Base-by-base conservation (phyloP, 495 filamentous ascomycete genomes). In the Astrothelium subdiscretum region DNA sequence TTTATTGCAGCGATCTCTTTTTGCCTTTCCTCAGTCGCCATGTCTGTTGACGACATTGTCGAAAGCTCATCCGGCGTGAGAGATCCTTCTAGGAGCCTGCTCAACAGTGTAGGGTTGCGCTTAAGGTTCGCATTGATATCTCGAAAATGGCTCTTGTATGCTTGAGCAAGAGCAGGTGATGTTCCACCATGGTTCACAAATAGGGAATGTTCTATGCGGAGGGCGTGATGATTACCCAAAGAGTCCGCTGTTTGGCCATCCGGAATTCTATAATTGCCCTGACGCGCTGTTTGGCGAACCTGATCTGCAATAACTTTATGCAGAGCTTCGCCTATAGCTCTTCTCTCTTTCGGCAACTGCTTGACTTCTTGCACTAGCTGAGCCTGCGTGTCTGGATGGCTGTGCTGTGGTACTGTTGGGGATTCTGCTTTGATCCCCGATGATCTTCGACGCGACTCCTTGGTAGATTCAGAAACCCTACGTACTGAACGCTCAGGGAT, bases 21-120 rank as follows among this genome's bases (percentile, higher is more conserved):
- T 74, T 96, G 89, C 66, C 89, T 79, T 69, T 97, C 91, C 72
- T 95, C 88, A 63, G 88, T 92, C 8, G 90, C 90, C 81, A 98
- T 90, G 62, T 96, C 89, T 69, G 91, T 87, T 1, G 87, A 79
- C 11, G 83, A 83, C 92, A 98, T 97, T 61, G 81, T 81, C 42
- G 89, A 87, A 38, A 98, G 80, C 44, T 83, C 83, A 24, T 86
- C 79, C 0, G 91, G 80, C 3, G 85, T 83, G 61, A 97, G 77
- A 59, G 76, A 80, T 59, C 84, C 83, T 63, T 79, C 81, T 31
- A 97, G 80, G 42, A 98, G 76, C 57, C 88, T 85, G 73, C 87
- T 81, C 63, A 85, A 82, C 60, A 98, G 82, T 64, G 87, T 84
- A 63, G 81, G 71, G 71, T 98, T 98, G 71, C 82, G 83, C 78